Evolutionary conservation across 805 yeast species (phyloP).

Genomic region (Torulaspora gathmanii): DNA sequence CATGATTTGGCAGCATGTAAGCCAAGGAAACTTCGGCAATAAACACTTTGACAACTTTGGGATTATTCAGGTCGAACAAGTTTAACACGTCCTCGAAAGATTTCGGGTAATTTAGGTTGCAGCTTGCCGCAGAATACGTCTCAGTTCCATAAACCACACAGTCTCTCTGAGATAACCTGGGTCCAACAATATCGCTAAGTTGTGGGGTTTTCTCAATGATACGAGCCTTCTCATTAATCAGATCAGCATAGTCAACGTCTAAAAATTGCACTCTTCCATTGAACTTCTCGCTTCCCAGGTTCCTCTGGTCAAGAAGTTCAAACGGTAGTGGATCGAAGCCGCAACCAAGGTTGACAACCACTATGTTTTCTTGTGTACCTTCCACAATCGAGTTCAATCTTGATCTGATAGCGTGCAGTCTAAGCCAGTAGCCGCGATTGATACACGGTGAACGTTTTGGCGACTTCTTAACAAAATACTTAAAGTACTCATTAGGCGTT

Average conservation of each 20-base stretch:
- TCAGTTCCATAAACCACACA: conserved; percentile 8
- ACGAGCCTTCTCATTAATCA: conserved; percentile 50
- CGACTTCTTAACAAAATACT: conserved; percentile 53
- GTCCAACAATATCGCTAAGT: not conserved
- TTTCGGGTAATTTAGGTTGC: conserved; percentile 52
- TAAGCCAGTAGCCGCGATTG: conserved; percentile 77
- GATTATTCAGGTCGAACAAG: conserved; percentile 14
- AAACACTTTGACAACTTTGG: conserved; percentile 48
- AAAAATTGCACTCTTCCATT: conserved; percentile 45
- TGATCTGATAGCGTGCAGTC: conserved; percentile 64
- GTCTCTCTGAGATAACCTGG: not conserved
- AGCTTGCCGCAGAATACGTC: conserved; percentile 46
- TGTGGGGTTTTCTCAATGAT: conserved; percentile 44
- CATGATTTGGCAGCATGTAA: conserved; percentile 64
- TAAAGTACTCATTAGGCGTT: conserved; percentile 48
- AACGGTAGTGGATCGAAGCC: conserved; percentile 68
- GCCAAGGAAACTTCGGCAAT: conserved; percentile 82
- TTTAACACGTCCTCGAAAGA: conserved; percentile 34
- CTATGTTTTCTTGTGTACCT: conserved; percentile 32
- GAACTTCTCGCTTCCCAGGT: conserved; percentile 27
- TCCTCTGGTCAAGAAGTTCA: conserved; percentile 40
- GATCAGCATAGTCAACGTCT: conserved; percentile 73
- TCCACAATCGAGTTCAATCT: conserved; percentile 47
- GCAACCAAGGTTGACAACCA: conserved; percentile 69
- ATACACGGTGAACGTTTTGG: conserved; percentile 74